A percentile compares a stretch with the other conserved stretches of the same genome.
These are phyloP conservation scores for Volvariella surrecta DNA, from an alignment of 1,284 basidiomycete genomes.

Conservation along the genomic window DNA sequence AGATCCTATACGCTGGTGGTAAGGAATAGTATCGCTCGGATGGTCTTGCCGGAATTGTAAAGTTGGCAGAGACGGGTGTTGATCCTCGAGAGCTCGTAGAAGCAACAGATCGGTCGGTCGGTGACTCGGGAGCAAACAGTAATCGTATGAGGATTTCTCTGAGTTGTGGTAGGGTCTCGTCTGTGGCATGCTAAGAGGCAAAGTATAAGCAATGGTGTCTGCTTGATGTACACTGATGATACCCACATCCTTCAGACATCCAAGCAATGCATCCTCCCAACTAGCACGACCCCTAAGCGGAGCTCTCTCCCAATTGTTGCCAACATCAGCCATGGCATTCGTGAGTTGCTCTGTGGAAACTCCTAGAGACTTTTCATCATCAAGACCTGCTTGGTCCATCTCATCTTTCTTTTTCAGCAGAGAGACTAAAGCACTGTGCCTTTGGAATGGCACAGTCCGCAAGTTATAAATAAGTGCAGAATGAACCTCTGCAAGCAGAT, in stretches of 20 bases:
- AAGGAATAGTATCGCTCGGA: slow-evolving; percentile 69
- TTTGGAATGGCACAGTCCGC: slow-evolving; percentile 65
- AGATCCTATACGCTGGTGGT: slow-evolving; percentile 72
- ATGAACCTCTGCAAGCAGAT: slow-evolving; percentile 84
- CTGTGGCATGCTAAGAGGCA: slow-evolving; percentile 66
- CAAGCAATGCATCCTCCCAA: slow-evolving; percentile 83
- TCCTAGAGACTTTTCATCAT: slow-evolving; percentile 37
- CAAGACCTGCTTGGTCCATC: slow-evolving; percentile 22
- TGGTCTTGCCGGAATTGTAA: slow-evolving; percentile 41
- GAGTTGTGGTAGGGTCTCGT: slow-evolving; percentile 66
- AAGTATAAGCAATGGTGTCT: slow-evolving; percentile 11
- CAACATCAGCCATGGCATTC: slow-evolving; percentile 59
- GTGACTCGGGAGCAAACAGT: slow-evolving; percentile 54
- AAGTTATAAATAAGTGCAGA: slow-evolving; percentile 84
- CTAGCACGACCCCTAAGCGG: slow-evolving; percentile 62
- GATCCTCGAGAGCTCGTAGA: slow-evolving; percentile 37
- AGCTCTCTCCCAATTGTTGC: slow-evolving; percentile 76
- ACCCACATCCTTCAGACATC: slow-evolving; percentile 84
- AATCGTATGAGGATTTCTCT: slow-evolving; percentile 71
- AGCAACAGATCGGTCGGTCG: slow-evolving; percentile 30
- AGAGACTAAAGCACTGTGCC: slow-evolving; percentile 65
- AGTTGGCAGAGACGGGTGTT: slow-evolving; percentile 26
- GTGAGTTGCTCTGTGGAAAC: slow-evolving; percentile 52
- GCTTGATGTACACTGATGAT: slow-evolving; percentile 2
- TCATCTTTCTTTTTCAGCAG: slow-evolving; percentile 43